Base-by-base conservation (phyloP, 352 stramenopile species). In the Globisporangium barbulae region DNA sequence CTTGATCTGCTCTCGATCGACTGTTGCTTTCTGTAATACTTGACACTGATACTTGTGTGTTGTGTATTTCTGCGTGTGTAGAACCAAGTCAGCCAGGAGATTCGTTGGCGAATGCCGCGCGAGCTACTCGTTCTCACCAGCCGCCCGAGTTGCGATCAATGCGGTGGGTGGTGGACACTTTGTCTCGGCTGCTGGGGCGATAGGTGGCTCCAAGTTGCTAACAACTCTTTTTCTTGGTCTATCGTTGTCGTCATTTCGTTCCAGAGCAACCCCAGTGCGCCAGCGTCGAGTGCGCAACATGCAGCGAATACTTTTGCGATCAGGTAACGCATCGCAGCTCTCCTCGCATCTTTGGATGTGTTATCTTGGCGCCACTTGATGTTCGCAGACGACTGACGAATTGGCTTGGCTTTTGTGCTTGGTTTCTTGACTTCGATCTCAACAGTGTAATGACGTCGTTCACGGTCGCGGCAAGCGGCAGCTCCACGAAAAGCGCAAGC, bases 51-150 rank as follows among this genome's bases (percentile, higher is more conserved):
- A 2, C 25, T 53, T 50, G 44, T 63, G 15, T 47, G 19, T 9
- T 45, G 5, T 31, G 6, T 47, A 77, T 90, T 63, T 42, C 74
- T 63, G 53, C n/a, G 15, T 54, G 6, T 49, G 22, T 56, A 93
- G 85, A 98, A 98, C 64, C 88, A 97, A 80, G 70, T 96, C 59
- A 97, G 82, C 31, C 81, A 87, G 1, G 90, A 98, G 45, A 94
- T 97, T 52, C 78, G 89, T 8, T 97, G 91, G 85, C 85, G 93
- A 31, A 89, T 97, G 69, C 95, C 91, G 21, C 83, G 93, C 31
- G 85, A 97, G 45, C 65, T 98, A 2, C 81, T 98, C 10, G 78
- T 83, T 47, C 65, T 97, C 17, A 76, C 88, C 59, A 76, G 72
- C 33, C 81, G 81, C 5, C 89, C 88, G 17, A 60, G 72, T 0